Conservation (phyloP, 805 yeast genomes). For the Metschnikowia cerradonensis region DNA sequence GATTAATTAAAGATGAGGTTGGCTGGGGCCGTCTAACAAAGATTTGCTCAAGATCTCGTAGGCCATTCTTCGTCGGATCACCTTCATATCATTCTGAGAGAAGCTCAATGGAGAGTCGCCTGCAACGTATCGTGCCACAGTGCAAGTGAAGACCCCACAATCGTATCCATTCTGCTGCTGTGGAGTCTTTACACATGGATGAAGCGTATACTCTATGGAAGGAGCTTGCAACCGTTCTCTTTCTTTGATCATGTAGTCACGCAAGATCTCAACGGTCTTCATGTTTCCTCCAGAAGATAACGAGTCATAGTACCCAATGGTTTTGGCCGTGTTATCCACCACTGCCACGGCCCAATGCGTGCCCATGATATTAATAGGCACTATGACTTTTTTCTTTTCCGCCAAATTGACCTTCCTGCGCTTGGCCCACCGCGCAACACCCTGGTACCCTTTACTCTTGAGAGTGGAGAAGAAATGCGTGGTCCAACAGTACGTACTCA, state of each 20-base stretch:
- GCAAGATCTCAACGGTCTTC: conserved; percentile 42
- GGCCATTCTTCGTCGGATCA: conserved; percentile 65
- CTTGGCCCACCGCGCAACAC: conserved; percentile 83
- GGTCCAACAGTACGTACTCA: conserved; percentile 65
- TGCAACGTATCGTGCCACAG: conserved; percentile 63
- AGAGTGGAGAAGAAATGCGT: conserved; percentile 84
- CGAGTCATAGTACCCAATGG: conserved; percentile 76
- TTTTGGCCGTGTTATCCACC: conserved; percentile 55
- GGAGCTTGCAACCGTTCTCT: conserved; percentile 43
- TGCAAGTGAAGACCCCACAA: conserved; percentile 92
- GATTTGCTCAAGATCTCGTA: conserved; percentile 45
- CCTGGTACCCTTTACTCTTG: conserved; percentile 66
- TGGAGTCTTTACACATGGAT: conserved; percentile 48
- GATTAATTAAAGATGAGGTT: conserved; percentile 9
- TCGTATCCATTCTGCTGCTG: conserved; percentile 88
- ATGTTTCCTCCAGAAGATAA: conserved; percentile 46
- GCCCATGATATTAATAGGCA: conserved; percentile 79
- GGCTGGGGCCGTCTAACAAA: conserved; percentile 21
- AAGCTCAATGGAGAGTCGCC: conserved; percentile 49
- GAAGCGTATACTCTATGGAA: conserved; percentile 21
- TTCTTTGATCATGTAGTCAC: conserved; percentile 65
- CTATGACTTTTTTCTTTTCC: conserved; percentile 60
- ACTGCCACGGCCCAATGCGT: conserved; percentile 93
- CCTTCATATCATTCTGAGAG: conserved; percentile 64
- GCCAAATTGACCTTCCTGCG: conserved; percentile 66